Percentiles rank a stretch among this genome's conserved stretches.
These are phyloP conservation scores for Fusarium domesticum DNA, from an alignment of 2,329 filamentous ascomycete species.

Conservation along the genomic window DNA sequence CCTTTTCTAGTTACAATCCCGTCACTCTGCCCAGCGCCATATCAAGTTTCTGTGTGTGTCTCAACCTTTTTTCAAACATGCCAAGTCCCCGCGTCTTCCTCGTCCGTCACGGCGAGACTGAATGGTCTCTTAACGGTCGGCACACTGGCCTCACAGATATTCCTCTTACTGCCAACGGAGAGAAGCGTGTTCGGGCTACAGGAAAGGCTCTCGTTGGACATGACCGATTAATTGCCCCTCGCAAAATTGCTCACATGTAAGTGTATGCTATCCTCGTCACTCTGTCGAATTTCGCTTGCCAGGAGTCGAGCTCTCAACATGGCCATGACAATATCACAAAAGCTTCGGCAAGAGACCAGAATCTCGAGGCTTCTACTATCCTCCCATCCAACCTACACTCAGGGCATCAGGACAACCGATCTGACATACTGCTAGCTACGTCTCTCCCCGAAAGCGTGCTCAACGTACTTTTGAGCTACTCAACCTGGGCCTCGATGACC, in stretches of 20 bases:
- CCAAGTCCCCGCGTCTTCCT: conserved; percentile 72
- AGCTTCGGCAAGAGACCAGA: too few relatives aligned
- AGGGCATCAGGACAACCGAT: not conserved
- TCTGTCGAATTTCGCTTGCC: not conserved
- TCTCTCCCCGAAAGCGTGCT: conserved; percentile 80
- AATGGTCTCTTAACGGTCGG: conserved; percentile 84
- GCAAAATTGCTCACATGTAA: conserved; percentile 78
- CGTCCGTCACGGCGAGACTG: conserved; percentile 87
- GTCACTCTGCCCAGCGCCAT: conserved; percentile 15
- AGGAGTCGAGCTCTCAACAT: too few relatives aligned
- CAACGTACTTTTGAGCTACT: conserved; percentile 89
- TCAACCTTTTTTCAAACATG: too few relatives aligned
- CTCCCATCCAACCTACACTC: too few relatives aligned
- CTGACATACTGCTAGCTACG: conserved; percentile 55
- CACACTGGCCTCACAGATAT: conserved; percentile 89
- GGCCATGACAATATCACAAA: too few relatives aligned
- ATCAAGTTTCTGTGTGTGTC: too few relatives aligned
- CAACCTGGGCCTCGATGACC: conserved; percentile 64
- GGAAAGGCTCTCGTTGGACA: conserved; percentile 80
- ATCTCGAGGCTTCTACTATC: too few relatives aligned
- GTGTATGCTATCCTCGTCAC: conserved; percentile 25
- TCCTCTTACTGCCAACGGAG: conserved; percentile 76
- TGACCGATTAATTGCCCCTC: conserved; percentile 80
- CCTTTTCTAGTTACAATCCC: too few relatives aligned
- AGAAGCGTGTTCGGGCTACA: conserved; percentile 71